phyloP scores from a whole-genome alignment of 2,329 filamentous ascomycete genomes.

The Pseudopithomyces chartarum region DNA sequence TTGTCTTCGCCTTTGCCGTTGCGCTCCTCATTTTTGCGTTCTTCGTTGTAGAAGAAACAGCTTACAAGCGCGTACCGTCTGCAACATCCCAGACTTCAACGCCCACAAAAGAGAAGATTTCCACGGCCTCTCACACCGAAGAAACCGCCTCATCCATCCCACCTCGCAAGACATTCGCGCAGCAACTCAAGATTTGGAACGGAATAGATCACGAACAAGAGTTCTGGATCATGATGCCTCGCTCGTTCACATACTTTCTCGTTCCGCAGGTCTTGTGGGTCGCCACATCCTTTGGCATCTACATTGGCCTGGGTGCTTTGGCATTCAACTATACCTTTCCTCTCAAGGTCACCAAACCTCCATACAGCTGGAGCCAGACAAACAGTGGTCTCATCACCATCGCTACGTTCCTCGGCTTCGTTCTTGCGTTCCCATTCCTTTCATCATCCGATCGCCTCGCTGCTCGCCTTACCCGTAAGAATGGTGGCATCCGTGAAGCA shows the following conservation, averaged over 20 bases:
- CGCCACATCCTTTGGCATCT: constrained; percentile 44
- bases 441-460: constrained; percentile 56
- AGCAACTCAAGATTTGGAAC: constrained; percentile 41
- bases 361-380: constrained; percentile 38
- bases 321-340: constrained; percentile 49
- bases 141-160: constrained; percentile 29
- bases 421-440: constrained; percentile 40
- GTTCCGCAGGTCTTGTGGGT: constrained; percentile 46
- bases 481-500: constrained; percentile 59
- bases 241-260: constrained; percentile 44
- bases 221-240: constrained; percentile 42
- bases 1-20: constrained; percentile 60
- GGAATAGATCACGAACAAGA: constrained; percentile 37
- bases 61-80: constrained; percentile 47
- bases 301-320: constrained; percentile 45
- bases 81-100: constrained; percentile 6
- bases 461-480: constrained; percentile 55
- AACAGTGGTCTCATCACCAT: constrained; percentile 39
- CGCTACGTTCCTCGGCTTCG: constrained; percentile 43
- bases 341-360: constrained; percentile 38
- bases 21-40: constrained; percentile 54
- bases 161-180: constrained; percentile 30
- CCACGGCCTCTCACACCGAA: constrained; percentile 26
- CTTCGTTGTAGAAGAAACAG: constrained; percentile 64
- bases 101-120: constrained; percentile 13